Base-by-base conservation (phyloP, 2,329 filamentous ascomycete genomes). In the Arthroderma sp. region DNA sequence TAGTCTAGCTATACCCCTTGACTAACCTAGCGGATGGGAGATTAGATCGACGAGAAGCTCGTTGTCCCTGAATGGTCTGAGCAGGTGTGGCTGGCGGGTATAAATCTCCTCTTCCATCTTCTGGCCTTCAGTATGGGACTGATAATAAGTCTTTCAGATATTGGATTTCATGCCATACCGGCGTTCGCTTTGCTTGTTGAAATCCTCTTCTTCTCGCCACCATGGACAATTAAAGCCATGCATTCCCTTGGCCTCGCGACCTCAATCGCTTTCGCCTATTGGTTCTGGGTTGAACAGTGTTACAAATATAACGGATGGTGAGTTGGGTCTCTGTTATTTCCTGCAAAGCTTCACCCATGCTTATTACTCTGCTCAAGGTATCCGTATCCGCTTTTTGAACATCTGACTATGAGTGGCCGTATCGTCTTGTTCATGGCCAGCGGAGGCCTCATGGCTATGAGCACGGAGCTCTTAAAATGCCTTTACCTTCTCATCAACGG, bases 341-440 rank as follows among this genome's bases (percentile, higher is more conserved):
- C 38, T 29, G 3, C 28, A 22, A 5, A 4, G 22, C 22, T 32
- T 15, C 11, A 34, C 15, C 15, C 15, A 28, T 22, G 6, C 29
- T 36, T 34, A 22, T 28, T 51, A 27, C 54, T 42, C 33, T 33
- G 6, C 22, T 61, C 15, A 53, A 83, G 80, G 70, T 93, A 94
- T 54, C 86, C 87, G 0, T 94, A 95, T 61, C 87, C 88, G 1
- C 73, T 94, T 28, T 89, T 95, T 51, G 79, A 71, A 6, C 59
- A 83, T 38, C 66, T 93, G 36, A 72, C 70, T 41, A 82, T 78
- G 0, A 58, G 67, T 40, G 80, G 86, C 56, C 75, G 88, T 15
- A 66, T 79, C 6, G 64, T 75, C 0, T 67, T 94, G 6, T 94
- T 93, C 53, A 71, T 70, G 1, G 65, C 75, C 11, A 83, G 83